Evolutionary conservation across 495 filamentous ascomycete genomes (phyloP).

Genomic region (Delitschia confertaspora): DNA sequence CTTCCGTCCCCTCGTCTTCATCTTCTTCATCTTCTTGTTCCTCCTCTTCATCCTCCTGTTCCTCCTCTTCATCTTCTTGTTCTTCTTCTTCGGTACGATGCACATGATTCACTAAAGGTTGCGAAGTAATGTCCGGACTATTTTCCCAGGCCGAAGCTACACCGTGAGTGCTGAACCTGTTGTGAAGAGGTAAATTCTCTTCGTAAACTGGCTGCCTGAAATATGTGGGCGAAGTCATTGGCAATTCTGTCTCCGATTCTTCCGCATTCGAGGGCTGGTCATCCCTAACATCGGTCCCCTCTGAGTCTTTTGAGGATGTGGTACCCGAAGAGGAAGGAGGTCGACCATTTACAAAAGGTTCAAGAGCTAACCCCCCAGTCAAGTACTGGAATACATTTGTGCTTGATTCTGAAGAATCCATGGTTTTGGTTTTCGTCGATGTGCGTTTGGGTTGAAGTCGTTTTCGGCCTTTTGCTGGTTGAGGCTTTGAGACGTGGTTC

Average conservation of each 20-base stretch:
- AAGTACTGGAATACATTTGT: constrained; percentile 33
- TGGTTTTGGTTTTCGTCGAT: constrained; percentile 2
- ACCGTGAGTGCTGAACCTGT: too few species aligned
- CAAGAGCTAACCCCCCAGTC: constrained; percentile 16
- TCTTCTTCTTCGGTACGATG: too few species aligned
- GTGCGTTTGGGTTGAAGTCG: constrained; percentile 11
- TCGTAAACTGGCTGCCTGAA: constrained; percentile 3
- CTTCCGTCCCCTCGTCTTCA: constrained; percentile 12
- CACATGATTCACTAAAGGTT: too few species aligned
- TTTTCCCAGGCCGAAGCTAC: too few species aligned
- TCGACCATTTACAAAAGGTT: constrained; percentile 5
- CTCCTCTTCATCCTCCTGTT: constrained; percentile 3
- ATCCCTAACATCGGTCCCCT: constrained; percentile 8
- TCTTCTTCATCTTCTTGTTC: constrained; percentile 25
- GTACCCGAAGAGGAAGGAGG: constrained; percentile 5
- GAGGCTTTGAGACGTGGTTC: constrained; percentile 8
- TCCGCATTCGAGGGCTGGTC: constrained; percentile 12
- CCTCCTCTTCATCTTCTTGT: too few species aligned
- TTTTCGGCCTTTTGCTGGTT: constrained; percentile 11
- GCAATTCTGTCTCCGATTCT: constrained; percentile 10
- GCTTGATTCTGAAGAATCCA: constrained; percentile 9
- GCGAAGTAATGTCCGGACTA: too few species aligned
- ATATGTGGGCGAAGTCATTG: constrained; percentile 13
- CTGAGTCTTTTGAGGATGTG: constrained; percentile 5
- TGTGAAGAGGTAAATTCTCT: neutral